Base-by-base conservation (phyloP, 345 rosid species). In the Gossypioides kirkii region DNA sequence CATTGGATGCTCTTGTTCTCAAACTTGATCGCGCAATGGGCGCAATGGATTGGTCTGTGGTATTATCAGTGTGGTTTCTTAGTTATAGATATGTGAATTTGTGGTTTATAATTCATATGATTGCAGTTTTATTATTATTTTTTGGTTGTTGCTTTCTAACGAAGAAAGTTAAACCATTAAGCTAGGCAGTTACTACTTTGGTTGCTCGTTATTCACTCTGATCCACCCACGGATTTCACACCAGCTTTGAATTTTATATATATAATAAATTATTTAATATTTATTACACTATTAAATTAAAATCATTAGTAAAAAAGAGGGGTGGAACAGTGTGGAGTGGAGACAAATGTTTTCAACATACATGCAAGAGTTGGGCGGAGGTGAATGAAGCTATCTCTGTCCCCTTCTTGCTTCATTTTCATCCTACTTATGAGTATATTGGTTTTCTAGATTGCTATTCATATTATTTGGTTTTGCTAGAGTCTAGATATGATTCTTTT, bases 41-140 rank as follows among this genome's bases (percentile, higher is more conserved):
- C 96, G 12, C 98, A 92, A 66, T 94, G 95, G 97, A 77, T 94
- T 81, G 97, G 98, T 94, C 38, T 5, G 60, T 74, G 91, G 45
- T 61, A 42, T 73, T 70, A 62, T 59, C 41, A 36, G 16, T 23
- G 55, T 50, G 14, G 59, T 60, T 25, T 60, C 53, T 23, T 50
- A 8, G 58, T 50, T 74, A 17, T 26, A 4, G 36, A 26, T 43
- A 7, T 28, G 22, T 16, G 22, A 2, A 46, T 43, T 36, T 55
- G 26, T 63, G 47, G 47, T 68, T 25, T 42, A 16, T 73, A 17
- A 23, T 76, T 5, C 28, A 52, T 64, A 45, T 11, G 17, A 14
- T 38, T 26, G 11, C 2, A 20, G 17, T 64, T 73, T 71, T 4
- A 28, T 25, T 54, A 18, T 16, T 47, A 49, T 25, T 32, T 28